Conservation (phyloP, 139 green algal genomes). For the Haematococcus sp. region DNA sequence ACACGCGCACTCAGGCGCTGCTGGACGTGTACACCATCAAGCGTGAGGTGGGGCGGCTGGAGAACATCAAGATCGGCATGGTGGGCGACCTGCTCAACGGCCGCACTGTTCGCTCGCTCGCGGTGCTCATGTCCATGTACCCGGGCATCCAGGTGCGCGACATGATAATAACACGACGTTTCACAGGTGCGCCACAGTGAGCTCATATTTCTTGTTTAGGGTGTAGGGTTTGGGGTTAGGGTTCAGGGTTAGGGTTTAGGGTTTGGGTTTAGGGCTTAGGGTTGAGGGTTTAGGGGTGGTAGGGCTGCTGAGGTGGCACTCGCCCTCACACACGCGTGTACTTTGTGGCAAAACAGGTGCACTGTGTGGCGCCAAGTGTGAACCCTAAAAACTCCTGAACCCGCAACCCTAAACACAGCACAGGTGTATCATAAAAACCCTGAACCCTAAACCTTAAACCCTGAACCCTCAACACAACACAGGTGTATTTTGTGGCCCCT, state of each 20-base stretch:
- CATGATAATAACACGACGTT: no score
- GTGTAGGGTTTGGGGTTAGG: no score
- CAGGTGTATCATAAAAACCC: no score
- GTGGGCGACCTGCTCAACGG: conserved; percentile 97
- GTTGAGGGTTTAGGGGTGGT: no score
- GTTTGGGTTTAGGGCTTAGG: no score
- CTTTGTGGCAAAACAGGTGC: conserved; percentile 90
- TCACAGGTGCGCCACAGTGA: no score
- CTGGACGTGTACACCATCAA: conserved; percentile 98
- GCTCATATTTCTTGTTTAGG: no score
- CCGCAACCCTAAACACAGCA: no score
- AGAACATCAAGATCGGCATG: conserved; percentile 88
- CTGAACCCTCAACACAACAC: no score
- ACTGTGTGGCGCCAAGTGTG: no score
- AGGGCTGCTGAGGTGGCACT: neutral
- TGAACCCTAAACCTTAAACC: neutral
- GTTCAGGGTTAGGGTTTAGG: no score
- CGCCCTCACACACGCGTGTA: conserved; percentile 47
- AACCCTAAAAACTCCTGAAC: no score
- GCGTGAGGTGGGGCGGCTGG: conserved; percentile 86
- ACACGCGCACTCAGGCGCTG: conserved; percentile 84
- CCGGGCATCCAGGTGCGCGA: conserved; percentile 60
- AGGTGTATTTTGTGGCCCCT: conserved; percentile 95
- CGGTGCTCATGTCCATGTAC: conserved; percentile 91
- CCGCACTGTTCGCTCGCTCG: conserved; percentile 76